Evolutionary conservation across 1,139 yeast genomes (phyloP).

Genomic region (Lodderomyces jiufengensis): DNA sequence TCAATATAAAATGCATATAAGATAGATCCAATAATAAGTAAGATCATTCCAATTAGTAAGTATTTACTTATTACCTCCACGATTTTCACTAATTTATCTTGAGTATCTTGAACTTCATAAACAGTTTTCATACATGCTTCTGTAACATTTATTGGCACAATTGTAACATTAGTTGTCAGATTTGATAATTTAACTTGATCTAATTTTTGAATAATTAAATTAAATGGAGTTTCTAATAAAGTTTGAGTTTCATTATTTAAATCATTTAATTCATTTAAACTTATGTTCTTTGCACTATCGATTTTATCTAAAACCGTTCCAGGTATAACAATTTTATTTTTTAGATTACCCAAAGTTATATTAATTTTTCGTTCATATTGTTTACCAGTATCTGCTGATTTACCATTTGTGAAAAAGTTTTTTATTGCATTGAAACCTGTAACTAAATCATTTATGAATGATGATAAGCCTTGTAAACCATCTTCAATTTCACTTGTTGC

Average conservation of each 20-base stretch:
- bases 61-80: slow-evolving; percentile 10
- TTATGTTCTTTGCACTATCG: slow-evolving; percentile 33
- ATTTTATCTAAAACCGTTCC: slow-evolving; percentile 52
- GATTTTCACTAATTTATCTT: slow-evolving; percentile 7
- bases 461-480: slow-evolving; percentile 55
- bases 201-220: slow-evolving; percentile 15
- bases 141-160: slow-evolving; percentile 9
- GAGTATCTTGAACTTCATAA: slow-evolving; percentile 7
- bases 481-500: slow-evolving; percentile 58
- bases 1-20: slow-evolving; percentile 10
- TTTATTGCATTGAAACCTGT: slow-evolving; percentile 44
- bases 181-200: slow-evolving; percentile 11
- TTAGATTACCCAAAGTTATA: slow-evolving; percentile 54
- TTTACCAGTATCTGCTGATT: slow-evolving; percentile 16
- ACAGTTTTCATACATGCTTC: slow-evolving; percentile 11
- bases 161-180: slow-evolving; percentile 2
- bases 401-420: slow-evolving; percentile 48
- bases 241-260: slow-evolving; percentile 37
- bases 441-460: slow-evolving; percentile 45
- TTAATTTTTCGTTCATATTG: slow-evolving; percentile 45
- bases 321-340: slow-evolving; percentile 58
- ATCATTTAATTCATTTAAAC: slow-evolving; percentile 56
- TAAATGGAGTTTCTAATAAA: slow-evolving; percentile 20
- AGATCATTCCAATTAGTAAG: slow-evolving; percentile 10
- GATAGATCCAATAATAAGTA: slow-evolving; percentile 9